Evolutionary conservation across 2,329 filamentous ascomycete species (phyloP), one percentile per base, ranked within the genome.

Genomic region (Dactylonectria estremocensis): DNA sequence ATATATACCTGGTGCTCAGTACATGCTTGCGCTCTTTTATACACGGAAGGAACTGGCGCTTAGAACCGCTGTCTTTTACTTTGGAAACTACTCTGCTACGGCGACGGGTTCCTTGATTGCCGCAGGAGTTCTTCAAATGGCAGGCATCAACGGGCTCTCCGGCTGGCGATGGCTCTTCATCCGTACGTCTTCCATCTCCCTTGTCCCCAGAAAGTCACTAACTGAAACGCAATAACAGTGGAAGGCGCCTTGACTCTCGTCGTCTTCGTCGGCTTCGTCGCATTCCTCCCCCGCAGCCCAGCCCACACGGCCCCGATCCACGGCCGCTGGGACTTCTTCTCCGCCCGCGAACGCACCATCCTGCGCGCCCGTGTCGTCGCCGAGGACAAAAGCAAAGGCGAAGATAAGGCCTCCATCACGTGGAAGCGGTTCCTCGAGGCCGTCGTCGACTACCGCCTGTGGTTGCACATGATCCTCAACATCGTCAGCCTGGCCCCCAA

Each of bases 141-240:
- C 64, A 2, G 72, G 72, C 1, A 64, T 66, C 1, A 55, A 40
- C 24, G 72, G 72, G 1, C 24, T 73, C 0, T 57, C 67, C 2
- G 72, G 72, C 0, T 72, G 72, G 72, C 71, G 70, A 18, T 74
- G 75, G 68, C 65, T 75, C 0, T 69, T 77, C 0, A 67, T 76
- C 6, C 54, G 68, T 64, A 33, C 57, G 59, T 68, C 6, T 5
- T 13, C 11, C 13, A 33, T 31, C 10, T 13, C n/a, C 6, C 54
- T 45, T 11, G 10, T 37, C 2, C 18, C 20, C 22, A 13, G 14
- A 40, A 11, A 6, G 10, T 7, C 43, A 7, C 40, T 69, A 46
- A 57, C 31, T 14, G n/a, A 35, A 3, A 28, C 24, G 24, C 4
- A 13, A 58, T 3, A 46, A 28, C 22, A 67, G 66, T 74, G 1